phyloP scores from a whole-genome alignment of 495 filamentous ascomycete species.

The Tuber microsphaerosporum region DNA sequence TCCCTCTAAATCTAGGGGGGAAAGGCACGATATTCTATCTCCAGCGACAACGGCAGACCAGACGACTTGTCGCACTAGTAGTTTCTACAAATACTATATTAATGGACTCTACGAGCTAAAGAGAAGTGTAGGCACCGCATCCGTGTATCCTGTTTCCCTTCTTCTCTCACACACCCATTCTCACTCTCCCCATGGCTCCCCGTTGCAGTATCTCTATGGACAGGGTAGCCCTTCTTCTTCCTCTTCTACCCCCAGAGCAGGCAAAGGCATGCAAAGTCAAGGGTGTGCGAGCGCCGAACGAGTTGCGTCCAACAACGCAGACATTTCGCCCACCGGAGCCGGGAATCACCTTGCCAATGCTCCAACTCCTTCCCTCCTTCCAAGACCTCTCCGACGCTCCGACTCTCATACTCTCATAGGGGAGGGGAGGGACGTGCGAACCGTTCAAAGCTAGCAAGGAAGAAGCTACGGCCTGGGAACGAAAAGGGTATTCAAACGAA shows the following conservation, averaged over 20 bases:
- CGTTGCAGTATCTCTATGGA: not conserved
- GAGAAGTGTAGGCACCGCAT: not conserved
- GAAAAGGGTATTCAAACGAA: not conserved
- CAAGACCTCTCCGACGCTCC: slow-evolving; percentile 36
- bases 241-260: not conserved
- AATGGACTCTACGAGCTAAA: not conserved
- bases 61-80: not conserved
- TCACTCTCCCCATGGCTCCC: not conserved
- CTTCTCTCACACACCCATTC: not conserved
- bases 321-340: slow-evolving; percentile 30
- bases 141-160: not conserved
- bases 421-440: slow-evolving; percentile 29
- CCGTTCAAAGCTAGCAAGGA: slow-evolving; percentile 26
- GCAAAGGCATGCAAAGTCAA: not conserved
- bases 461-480: slow-evolving; percentile 9
- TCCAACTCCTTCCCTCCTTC: slow-evolving; percentile 6
- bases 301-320: slow-evolving; percentile 30
- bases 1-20: not conserved
- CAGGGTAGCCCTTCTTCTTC: not conserved
- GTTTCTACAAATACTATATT: not conserved
- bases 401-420: slow-evolving; percentile 23
- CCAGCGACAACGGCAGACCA: not conserved
- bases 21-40: not conserved
- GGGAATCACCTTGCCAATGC: slow-evolving; percentile 20
- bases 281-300: slow-evolving; percentile 37